A percentile compares a stretch with the other conserved stretches of the same genome.
Evolutionary conservation across 2,329 filamentous ascomycete species (phyloP).

Genomic region (Ceratocystis cacaofunesta): DNA sequence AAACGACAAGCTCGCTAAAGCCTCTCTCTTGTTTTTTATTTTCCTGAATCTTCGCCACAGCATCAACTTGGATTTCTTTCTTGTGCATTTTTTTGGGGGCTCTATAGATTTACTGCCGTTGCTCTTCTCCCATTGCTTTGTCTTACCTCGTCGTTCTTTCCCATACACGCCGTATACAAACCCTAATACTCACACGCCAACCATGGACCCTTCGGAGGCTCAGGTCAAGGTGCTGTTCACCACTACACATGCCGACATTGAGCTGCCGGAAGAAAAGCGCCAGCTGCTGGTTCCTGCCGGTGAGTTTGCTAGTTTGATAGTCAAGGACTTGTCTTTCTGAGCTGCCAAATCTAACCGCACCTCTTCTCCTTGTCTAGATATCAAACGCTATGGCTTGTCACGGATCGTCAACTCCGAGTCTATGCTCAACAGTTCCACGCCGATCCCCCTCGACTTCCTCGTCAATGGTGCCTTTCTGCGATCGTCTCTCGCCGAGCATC

Average conservation of each 20-base stretch:
- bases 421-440: slow-evolving; percentile 48
- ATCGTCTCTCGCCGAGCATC: slow-evolving; percentile 79
- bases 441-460: slow-evolving; percentile 83
- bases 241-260: slow-evolving; percentile 45
- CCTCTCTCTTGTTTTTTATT: not conserved
- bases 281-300: slow-evolving; percentile 49
- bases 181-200: slow-evolving; percentile 9
- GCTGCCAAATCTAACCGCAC: not conserved
- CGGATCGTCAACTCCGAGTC: slow-evolving; percentile 57
- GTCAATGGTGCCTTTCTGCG: slow-evolving; percentile 86
- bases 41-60: not conserved
- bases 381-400: slow-evolving; percentile 55
- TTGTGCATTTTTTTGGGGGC: not conserved
- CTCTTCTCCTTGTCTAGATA: slow-evolving; percentile 30
- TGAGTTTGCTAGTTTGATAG: slow-evolving; percentile 22
- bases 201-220: slow-evolving; percentile 29
- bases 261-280: slow-evolving; percentile 46
- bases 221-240: slow-evolving; percentile 56
- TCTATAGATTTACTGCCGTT: not conserved
- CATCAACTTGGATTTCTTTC: not conserved
- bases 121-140: not conserved
- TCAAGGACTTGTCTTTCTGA: not conserved
- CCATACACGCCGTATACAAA: not conserved
- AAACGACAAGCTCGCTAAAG: not conserved
- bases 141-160: not conserved